phyloP scores from a whole-genome alignment of 2,329 filamentous ascomycete genomes.

The Harringtonia lauricola region DNA sequence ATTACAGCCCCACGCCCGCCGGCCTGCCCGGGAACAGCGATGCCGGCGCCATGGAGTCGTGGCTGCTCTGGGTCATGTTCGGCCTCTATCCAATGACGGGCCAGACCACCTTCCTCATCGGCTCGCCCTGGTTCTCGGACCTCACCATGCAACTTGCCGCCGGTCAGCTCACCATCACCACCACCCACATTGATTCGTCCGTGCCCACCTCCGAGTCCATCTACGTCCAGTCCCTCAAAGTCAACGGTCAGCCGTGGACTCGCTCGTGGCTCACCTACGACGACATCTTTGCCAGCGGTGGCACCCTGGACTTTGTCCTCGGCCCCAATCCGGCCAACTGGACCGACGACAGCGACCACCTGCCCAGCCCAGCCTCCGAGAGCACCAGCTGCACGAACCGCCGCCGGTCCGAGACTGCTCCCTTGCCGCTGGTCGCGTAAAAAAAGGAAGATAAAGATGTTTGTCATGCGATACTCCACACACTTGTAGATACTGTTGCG shows the following conservation, averaged over 20 bases:
- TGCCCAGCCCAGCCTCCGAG: slow-evolving; percentile 26
- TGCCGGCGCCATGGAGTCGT: slow-evolving; percentile 62
- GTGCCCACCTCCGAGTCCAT: slow-evolving; percentile 19
- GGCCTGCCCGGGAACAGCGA: slow-evolving; percentile 63
- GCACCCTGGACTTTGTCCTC: slow-evolving; percentile 53
- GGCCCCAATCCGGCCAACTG: slow-evolving; percentile 40
- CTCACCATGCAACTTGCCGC: slow-evolving; percentile 47
- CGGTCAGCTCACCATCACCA: slow-evolving; percentile 25
- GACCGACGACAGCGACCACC: slow-evolving; percentile 42
- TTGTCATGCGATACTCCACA: too few relatives aligned
- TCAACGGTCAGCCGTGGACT: slow-evolving; percentile 53
- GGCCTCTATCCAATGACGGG: slow-evolving; percentile 58
- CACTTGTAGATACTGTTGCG: too few relatives aligned
- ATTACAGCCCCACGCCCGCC: slow-evolving; percentile 40
- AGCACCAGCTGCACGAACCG: neutral
- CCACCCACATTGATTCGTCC: slow-evolving; percentile 37
- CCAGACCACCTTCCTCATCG: slow-evolving; percentile 56
- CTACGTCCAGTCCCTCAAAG: slow-evolving; percentile 54
- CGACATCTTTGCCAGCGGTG: slow-evolving; percentile 54
- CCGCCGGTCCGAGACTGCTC: too few relatives aligned
- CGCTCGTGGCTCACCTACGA: slow-evolving; percentile 56
- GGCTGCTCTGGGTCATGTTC: slow-evolving; percentile 58
- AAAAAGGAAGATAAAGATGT: too few relatives aligned
- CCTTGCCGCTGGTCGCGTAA: too few relatives aligned
- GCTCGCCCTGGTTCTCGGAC: slow-evolving; percentile 50